Evolutionary conservation across 352 stramenopile genomes (phyloP), one percentile per base, ranked within the genome.

Genomic region (Globisporangium sylvaticum): DNA sequence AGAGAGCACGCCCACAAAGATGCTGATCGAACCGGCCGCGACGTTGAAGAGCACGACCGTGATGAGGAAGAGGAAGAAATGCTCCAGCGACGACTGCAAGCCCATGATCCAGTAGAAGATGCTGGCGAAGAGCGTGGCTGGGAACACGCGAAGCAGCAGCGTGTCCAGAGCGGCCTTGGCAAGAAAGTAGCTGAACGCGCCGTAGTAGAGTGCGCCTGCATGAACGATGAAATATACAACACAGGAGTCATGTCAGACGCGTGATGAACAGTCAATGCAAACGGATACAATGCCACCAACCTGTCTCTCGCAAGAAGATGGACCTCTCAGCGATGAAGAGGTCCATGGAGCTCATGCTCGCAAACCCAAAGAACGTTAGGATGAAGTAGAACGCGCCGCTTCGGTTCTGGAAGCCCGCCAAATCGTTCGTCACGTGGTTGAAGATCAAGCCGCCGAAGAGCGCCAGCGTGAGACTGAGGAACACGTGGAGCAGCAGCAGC

Each of bases 51-150:
- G 74, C 50, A 94, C 78, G 31, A 96, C 67, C 53, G 84, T 94
- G 9, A 76, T 64, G 24, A 80, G 74, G 69, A 94, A 96, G 50
- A 90, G 68, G 15, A 82, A 24, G 58, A 94, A 96, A 63, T 80
- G 82, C 29, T 67, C 64, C 8, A 81, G 64, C 27, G 75, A 78
- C 4, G 81, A 64, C 70, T 94, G 84, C 4, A 96, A 74, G 0
- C 84, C 86, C 84, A 96, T 96, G 67, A 96, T 79, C 77, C 84
- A 91, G 75, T 96, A 96, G 58, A 94, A 94, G 63, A 96, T 91
- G 27, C 79, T 81, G n/a, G 82, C 76, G 73, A 94, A 96, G 46
- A 92, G 64, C 22, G 84, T 80, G 20, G 87, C 82, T 1, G 88
- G 88, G 24, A 96, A 57, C 34, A 96, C 69, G 20, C 88, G 81